Evolutionary conservation across 352 stramenopile species (phyloP).

Genomic region (Pythium aristosporum): DNA sequence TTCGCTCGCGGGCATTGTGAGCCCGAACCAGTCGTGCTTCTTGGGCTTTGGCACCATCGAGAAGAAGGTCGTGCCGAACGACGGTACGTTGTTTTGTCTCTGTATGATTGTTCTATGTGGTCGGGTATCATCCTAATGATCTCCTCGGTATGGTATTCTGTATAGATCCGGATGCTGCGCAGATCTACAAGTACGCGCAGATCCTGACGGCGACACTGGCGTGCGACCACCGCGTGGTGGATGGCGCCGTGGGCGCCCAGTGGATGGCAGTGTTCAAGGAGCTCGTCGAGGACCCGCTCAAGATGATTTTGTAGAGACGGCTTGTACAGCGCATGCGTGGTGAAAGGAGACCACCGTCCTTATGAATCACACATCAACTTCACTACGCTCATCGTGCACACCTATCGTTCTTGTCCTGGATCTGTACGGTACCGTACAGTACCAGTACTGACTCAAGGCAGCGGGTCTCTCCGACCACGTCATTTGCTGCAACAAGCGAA

Average conservation of each 20-base stretch:
- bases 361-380: background rate
- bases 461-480: background rate
- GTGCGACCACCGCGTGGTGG: conserved; percentile 97
- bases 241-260: conserved; percentile 95
- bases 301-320: conserved; percentile 93
- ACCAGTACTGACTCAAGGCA: no score
- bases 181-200: conserved; percentile 90
- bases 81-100: conserved; percentile 31
- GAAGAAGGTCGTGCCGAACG: conserved; percentile 93
- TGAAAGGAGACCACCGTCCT: background rate
- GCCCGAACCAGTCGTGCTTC: conserved; percentile 89
- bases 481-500: background rate
- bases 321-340: background rate
- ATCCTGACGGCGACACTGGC: conserved; percentile 95
- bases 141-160: conserved; percentile 19
- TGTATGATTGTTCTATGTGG: background rate
- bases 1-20: conserved; percentile 93
- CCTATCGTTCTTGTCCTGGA: no score
- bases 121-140: conserved; percentile 1
- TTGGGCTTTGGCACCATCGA: conserved; percentile 94
- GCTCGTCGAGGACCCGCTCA: conserved; percentile 95
- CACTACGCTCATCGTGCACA: conserved; percentile 4
- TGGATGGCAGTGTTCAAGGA: conserved; percentile 96
- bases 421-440: no score
- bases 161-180: conserved; percentile 62